phyloP scores from a whole-genome alignment of 1,139 yeast genomes.

The Blastobotrys aristatus region DNA sequence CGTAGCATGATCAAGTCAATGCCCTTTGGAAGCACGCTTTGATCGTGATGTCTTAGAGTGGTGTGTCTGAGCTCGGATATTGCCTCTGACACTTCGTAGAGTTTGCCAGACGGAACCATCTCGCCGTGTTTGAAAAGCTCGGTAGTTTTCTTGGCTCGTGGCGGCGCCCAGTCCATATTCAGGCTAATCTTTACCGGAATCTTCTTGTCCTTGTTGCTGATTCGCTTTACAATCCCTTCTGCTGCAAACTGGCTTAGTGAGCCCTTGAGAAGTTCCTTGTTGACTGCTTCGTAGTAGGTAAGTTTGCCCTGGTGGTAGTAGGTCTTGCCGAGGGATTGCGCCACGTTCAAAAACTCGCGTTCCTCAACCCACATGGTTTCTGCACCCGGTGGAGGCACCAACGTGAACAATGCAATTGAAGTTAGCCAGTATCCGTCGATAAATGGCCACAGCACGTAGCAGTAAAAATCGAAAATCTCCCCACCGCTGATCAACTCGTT shows the following conservation, averaged over 20 bases:
- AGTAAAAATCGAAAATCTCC: constrained; percentile 39
- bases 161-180: constrained; percentile 24
- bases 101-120: constrained; percentile 26
- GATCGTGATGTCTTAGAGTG: constrained; percentile 23
- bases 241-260: constrained; percentile 35
- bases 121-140: constrained; percentile 17
- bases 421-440: constrained; percentile 43
- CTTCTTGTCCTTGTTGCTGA: constrained; percentile 17
- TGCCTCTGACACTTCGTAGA: constrained; percentile 30
- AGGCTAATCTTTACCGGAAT: constrained; percentile 15
- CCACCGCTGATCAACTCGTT: constrained; percentile 34
- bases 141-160: constrained; percentile 1
- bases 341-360: constrained; percentile 32
- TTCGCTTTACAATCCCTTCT: constrained; percentile 33
- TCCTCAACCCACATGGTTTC: constrained; percentile 30
- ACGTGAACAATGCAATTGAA: constrained; percentile 35
- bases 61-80: constrained; percentile 31
- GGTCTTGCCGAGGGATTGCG: constrained; percentile 40
- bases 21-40: constrained; percentile 10
- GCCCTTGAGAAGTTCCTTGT: constrained; percentile 38
- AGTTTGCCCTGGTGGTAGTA: constrained; percentile 40
- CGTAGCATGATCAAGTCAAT: constrained; percentile 14
- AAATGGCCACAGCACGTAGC: constrained; percentile 42
- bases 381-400: constrained; percentile 26
- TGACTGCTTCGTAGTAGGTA: constrained; percentile 40